A percentile compares a stretch with the other conserved stretches of the same genome.
Conservation (phyloP, 1,284 basidiomycete species). For the Ustilago hordei region DNA sequence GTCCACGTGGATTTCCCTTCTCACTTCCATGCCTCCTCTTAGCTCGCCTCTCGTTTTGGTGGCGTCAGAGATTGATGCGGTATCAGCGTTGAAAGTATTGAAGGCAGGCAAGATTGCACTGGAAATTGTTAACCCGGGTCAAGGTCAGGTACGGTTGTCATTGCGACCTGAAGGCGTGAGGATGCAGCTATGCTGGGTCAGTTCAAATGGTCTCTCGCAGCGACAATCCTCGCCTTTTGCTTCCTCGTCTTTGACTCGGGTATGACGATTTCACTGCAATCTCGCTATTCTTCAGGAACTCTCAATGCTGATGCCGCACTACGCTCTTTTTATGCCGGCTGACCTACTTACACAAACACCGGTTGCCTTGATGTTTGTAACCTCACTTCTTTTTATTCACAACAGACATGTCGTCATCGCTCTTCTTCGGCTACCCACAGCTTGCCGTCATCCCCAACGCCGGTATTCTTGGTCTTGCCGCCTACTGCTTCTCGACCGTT, state of each 20-base stretch:
- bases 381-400: not conserved
- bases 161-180: no score
- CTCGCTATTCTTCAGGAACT: constrained; percentile 4
- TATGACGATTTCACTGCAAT: no score
- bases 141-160: not conserved
- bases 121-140: not conserved
- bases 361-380: not conserved
- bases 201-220: not conserved
- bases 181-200: no score
- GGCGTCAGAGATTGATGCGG: not conserved
- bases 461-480: constrained; percentile 64
- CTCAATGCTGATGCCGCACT: constrained; percentile 12
- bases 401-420: constrained; percentile 68
- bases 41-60: not conserved
- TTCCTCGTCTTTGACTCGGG: not conserved
- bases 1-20: not conserved
- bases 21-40: not conserved
- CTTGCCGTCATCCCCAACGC: constrained; percentile 67
- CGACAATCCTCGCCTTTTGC: not conserved
- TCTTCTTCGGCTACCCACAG: constrained; percentile 68
- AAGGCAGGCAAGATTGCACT: not conserved
- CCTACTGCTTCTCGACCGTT: constrained; percentile 66
- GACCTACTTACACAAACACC: constrained; percentile 24
- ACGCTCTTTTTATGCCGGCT: constrained; percentile 23
- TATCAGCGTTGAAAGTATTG: not conserved